These are phyloP conservation scores for Wallacemonas rigidus DNA, from an alignment of 208 protist species.

Conservation along the genomic window DNA sequence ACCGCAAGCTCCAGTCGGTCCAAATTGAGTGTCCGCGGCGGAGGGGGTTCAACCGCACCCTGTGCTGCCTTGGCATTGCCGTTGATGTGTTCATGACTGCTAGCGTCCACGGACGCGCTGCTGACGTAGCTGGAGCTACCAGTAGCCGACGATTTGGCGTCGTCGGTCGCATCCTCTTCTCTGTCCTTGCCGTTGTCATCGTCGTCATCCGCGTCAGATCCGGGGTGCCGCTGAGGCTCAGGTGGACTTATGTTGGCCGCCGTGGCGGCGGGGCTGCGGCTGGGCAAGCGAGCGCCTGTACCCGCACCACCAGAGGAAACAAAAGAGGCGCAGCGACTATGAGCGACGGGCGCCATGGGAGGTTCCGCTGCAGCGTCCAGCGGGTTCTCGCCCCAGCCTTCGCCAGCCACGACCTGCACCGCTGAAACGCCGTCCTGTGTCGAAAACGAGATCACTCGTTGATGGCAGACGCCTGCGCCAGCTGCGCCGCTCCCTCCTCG, in stretches of 20 bases:
- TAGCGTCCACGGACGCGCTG: not conserved
- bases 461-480: not conserved
- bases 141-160: not conserved
- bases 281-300: not conserved
- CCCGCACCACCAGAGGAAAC: not conserved
- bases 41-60: not conserved
- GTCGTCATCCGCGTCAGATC: not conserved
- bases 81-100: not conserved
- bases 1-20: slow-evolving; percentile 28
- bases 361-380: not conserved
- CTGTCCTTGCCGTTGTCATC: not conserved
- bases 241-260: not conserved
- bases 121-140: slow-evolving; percentile 15
- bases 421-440: not conserved
- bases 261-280: not conserved
- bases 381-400: not conserved
- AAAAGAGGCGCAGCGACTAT: slow-evolving; percentile 9
- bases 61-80: not conserved
- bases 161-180: not conserved
- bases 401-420: not conserved
- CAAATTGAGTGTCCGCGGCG: slow-evolving; percentile 14
- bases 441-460: slow-evolving; percentile 9
- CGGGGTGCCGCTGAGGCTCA: not conserved
- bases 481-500: not conserved
- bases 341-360: not conserved